Conservation (phyloP, 768 basidiomycete genomes). For the Boletellus ananiceps region DNA sequence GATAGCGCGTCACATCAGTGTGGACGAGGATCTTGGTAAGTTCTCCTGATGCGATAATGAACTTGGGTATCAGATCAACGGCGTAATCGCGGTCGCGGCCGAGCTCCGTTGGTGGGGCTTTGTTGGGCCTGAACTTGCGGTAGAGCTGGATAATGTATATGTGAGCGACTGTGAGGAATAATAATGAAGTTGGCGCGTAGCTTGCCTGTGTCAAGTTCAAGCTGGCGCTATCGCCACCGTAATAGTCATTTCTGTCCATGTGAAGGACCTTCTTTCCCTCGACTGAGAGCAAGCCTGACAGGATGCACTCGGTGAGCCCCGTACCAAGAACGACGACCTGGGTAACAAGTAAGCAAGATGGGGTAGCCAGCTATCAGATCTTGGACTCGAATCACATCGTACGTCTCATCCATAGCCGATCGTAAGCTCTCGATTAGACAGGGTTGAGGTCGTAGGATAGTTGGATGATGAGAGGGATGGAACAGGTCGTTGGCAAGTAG, state of each 20-base stretch:
- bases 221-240: conserved; percentile 95
- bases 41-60: conserved; percentile 97
- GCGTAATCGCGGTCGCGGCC: conserved; percentile 98
- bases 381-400: conserved; percentile 61
- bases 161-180: conserved; percentile 13
- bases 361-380: conserved; percentile 12
- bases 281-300: conserved; percentile 96
- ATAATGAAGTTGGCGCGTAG: conserved; percentile 6
- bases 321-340: conserved; percentile 93
- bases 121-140: conserved; percentile 85
- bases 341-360: conserved; percentile 13
- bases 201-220: conserved; percentile 94
- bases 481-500: conserved; percentile 15
- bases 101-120: conserved; percentile 73
- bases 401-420: conserved; percentile 93
- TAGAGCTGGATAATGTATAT: conserved; percentile 61
- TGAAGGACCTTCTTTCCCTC: conserved; percentile 99
- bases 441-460: conserved; percentile 5
- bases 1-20: conserved; percentile 96
- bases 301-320: conserved; percentile 96
- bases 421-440: conserved; percentile 10
- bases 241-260: conserved; percentile 98
- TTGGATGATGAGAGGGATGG: conserved; percentile 4
- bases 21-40: conserved; percentile 97
- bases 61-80: conserved; percentile 97